Conservation (phyloP, 208 protist species). For the Novymonas esmeraldas region DNA sequence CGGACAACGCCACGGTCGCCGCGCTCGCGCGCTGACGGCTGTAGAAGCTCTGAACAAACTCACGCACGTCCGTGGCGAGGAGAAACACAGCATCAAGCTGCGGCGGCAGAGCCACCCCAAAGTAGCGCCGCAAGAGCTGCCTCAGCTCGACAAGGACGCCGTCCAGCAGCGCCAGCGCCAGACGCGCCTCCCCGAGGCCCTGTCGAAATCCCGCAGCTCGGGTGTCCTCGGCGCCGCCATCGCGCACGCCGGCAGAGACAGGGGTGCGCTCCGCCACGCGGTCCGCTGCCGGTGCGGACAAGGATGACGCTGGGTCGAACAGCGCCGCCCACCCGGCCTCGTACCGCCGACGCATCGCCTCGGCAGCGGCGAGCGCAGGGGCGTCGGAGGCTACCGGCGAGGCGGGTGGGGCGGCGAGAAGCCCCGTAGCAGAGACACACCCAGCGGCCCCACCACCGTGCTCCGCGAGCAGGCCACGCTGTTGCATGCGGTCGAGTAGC, state of each 20-base stretch:
- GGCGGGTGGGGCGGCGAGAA: neutral
- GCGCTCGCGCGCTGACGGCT: neutral
- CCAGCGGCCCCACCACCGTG: neutral
- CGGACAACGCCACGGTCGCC: neutral
- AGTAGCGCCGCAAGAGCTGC: slow-evolving; percentile 25
- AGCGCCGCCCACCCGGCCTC: slow-evolving; percentile 28
- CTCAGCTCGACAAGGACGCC: slow-evolving; percentile 14
- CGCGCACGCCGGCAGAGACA: neutral
- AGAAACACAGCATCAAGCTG: slow-evolving; percentile 43
- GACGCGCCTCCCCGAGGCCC: slow-evolving; percentile 16
- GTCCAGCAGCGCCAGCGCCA: slow-evolving; percentile 34
- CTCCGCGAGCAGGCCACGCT: slow-evolving; percentile 20
- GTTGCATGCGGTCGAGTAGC: slow-evolving; percentile 57
- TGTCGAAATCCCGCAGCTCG: neutral
- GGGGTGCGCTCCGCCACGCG: neutral
- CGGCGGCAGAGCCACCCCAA: slow-evolving; percentile 35
- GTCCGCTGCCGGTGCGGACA: neutral
- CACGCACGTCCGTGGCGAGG: slow-evolving; percentile 32
- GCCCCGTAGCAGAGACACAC: neutral
- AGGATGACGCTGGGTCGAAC: slow-evolving; percentile 4
- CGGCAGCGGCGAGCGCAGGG: neutral
- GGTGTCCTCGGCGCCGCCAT: neutral
- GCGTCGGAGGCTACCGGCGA: neutral
- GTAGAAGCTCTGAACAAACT: slow-evolving; percentile 34
- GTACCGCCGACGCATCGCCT: neutral